These are phyloP conservation scores for Toxicodendron radicans DNA, from an alignment of 345 rosid species.

Conservation along the genomic window DNA sequence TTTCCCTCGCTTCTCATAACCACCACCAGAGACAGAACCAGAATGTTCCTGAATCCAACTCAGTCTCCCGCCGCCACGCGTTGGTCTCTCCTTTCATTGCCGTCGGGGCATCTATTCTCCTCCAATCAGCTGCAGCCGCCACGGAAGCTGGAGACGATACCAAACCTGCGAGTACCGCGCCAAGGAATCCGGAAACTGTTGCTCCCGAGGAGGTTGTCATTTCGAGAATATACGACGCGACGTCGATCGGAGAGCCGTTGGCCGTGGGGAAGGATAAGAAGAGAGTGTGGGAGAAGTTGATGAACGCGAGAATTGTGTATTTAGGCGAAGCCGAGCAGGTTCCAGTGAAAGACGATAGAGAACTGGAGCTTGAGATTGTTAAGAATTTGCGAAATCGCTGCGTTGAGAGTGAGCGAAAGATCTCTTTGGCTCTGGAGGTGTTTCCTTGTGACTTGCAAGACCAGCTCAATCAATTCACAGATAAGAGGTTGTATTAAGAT, in stretches of 20 bases:
- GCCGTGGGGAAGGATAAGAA: conserved; percentile 81
- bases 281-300: conserved; percentile 83
- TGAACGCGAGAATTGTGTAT: conserved; percentile 77
- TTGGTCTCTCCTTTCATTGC: conserved; percentile 47
- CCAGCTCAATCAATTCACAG: conserved; percentile 58
- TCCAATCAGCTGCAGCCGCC: conserved; percentile 17
- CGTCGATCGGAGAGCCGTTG: conserved; percentile 88
- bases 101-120: conserved; percentile 24
- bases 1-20: not conserved
- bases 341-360: conserved; percentile 73
- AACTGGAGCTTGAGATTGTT: conserved; percentile 71
- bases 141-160: conserved; percentile 22
- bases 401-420: conserved; percentile 46
- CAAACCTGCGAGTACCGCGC: not conserved
- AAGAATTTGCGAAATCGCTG: conserved; percentile 62
- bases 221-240: conserved; percentile 83
- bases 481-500: conserved; percentile 44
- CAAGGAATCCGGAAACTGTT: not conserved
- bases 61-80: conserved; percentile 37
- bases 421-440: conserved; percentile 77
- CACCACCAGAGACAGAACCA: not conserved
- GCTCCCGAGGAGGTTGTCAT: conserved; percentile 31
- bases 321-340: conserved; percentile 93
- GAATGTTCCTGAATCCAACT: not conserved
- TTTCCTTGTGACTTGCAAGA: conserved; percentile 73